Evolutionary conservation across 208 protist species (phyloP), one percentile per base, ranked within the genome.

Genomic region (Borovskyia barvae): DNA sequence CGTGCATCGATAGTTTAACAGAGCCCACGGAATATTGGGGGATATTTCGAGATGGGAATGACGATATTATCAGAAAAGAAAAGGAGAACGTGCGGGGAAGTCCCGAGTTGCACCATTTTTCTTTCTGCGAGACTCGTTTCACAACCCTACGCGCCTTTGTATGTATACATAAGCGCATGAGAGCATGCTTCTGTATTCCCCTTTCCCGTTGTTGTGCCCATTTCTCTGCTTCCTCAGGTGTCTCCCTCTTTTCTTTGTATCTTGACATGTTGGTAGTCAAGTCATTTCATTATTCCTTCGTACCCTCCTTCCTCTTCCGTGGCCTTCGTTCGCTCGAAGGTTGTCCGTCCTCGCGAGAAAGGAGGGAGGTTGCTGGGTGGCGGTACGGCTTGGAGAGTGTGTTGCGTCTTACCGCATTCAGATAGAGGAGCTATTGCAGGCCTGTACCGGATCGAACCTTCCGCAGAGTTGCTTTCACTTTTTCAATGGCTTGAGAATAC

Each of bases 251-350:
- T 29, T n/a, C 46, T 57, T 39, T 46, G 32, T 45, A 30, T 56
- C 22, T 39, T 30, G 24, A 32, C 7, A 39, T 24, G 22, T 49
- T 51, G 40, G 37, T 24, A 47, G 3, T 33, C 35, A n/a, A 28
- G 39, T 48, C 15, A 2, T 17, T 5, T 48, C n/a, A 26, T 29
- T 53, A 40, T 58, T 53, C 52, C 9, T 52, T 68, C 48, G 37
- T 20, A 5, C 25, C 15, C 24, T 43, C 32, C 3, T 52, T 48
- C 37, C 36, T 57, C 41, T 57, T 25, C 29, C 33, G 25, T 57
- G 14, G 29, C 2, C 24, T 54, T 17, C 15, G 22, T 25, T 35
- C 14, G 7, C 19, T 29, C 2, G 29, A 45, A 30, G 4, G 30
- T 41, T 43, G 15, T 19, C 2, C 15, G 28, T 9, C 7, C 29